These are phyloP conservation scores for Boechera divaricarpa DNA, from an alignment of 345 rosid species.

Conservation along the genomic window DNA sequence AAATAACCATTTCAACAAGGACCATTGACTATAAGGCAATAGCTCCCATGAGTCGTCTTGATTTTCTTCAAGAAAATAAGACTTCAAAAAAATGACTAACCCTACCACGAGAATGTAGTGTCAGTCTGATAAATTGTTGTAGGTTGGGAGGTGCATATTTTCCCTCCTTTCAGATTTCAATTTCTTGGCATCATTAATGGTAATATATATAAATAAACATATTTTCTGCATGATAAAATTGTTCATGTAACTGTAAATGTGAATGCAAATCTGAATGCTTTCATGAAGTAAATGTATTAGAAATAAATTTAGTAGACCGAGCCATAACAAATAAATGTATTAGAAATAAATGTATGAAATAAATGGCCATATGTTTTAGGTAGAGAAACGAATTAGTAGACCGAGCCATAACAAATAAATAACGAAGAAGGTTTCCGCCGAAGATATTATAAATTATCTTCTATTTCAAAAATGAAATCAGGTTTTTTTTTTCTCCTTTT, in stretches of 20 bases:
- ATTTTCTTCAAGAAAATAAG: slow-evolving; percentile 22
- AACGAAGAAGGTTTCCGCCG: neutral
- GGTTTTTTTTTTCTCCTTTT: no score
- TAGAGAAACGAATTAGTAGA: neutral
- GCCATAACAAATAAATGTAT: neutral
- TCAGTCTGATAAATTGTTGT: slow-evolving; percentile 44
- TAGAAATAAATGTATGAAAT: no score
- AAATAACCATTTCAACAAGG: slow-evolving; percentile 31
- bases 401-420: neutral
- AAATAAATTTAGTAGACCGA: neutral
- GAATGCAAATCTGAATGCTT: slow-evolving; percentile 3
- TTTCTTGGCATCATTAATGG: slow-evolving; percentile 22
- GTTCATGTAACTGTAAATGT: neutral
- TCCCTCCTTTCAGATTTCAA: slow-evolving; percentile 32
- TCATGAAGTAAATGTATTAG: neutral
- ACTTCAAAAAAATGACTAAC: slow-evolving; percentile 19
- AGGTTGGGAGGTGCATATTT: slow-evolving; percentile 43
- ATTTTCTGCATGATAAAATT: neutral
- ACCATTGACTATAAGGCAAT: slow-evolving; percentile 25
- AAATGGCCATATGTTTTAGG: neutral
- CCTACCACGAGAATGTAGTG: slow-evolving; percentile 43
- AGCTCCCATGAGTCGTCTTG: slow-evolving; percentile 19
- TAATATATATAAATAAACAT: neutral
- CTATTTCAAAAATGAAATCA: neutral
- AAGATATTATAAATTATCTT: neutral